Conservation (phyloP, 495 filamentous ascomycete genomes). For the Xylaria palmicola region DNA sequence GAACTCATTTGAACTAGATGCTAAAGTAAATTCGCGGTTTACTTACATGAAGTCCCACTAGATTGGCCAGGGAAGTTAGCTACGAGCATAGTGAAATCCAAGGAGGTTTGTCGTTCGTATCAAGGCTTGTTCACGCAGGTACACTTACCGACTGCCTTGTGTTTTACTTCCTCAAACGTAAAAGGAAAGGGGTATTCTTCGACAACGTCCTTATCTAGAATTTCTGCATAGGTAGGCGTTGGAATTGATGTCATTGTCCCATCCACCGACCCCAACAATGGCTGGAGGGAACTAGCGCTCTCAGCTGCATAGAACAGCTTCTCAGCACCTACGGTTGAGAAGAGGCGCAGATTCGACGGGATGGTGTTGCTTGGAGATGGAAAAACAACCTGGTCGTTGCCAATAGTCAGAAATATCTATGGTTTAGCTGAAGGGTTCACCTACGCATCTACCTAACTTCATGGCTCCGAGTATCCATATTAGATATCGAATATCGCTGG, state of each 20-base stretch:
- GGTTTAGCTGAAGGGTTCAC: neutral
- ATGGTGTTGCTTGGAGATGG: constrained; percentile 15
- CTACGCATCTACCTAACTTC: constrained; percentile 28
- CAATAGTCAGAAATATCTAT: neutral
- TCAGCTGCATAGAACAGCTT: constrained; percentile 8
- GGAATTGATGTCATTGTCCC: constrained; percentile 2
- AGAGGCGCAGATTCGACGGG: constrained; percentile 5
- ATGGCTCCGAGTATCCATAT: constrained; percentile 38
- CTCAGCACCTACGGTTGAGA: constrained; percentile 10
- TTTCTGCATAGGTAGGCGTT: constrained; percentile 13
- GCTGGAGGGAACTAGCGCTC: neutral
- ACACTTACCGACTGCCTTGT: constrained; percentile 18
- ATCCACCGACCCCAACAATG: neutral
- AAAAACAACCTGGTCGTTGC: neutral
- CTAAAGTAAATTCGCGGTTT: neutral
- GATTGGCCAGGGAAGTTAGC: neutral
- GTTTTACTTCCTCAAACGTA: constrained; percentile 23
- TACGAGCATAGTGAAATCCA: too few relatives aligned
- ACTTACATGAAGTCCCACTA: constrained; percentile 15
- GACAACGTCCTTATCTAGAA: constrained; percentile 20
- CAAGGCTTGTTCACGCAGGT: too few relatives aligned
- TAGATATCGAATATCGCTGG: constrained; percentile 43
- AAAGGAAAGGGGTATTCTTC: constrained; percentile 25
- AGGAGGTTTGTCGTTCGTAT: too few relatives aligned
- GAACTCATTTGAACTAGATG: neutral